These are phyloP conservation scores for Suzukiozyma palmioleophila DNA, from an alignment of 1,139 yeast genomes.

Conservation along the genomic window DNA sequence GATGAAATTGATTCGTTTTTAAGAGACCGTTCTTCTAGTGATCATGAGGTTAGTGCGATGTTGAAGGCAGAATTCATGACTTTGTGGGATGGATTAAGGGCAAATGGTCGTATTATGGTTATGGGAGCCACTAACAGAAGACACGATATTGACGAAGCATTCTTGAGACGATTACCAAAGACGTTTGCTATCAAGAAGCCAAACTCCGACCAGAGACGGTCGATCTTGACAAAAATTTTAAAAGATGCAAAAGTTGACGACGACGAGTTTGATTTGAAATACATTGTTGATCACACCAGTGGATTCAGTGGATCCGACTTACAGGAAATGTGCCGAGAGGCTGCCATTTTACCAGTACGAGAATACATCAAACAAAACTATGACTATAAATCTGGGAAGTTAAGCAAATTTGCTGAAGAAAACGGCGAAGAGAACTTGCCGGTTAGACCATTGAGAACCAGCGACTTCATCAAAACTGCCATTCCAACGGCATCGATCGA, in stretches of 20 bases:
- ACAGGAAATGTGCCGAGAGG: constrained; percentile 87
- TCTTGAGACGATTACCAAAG: constrained; percentile 89
- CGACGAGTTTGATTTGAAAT: constrained; percentile 53
- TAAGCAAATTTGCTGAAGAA: constrained; percentile 12
- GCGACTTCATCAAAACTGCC: constrained; percentile 41
- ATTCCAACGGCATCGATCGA: constrained; percentile 32
- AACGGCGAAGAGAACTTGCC: constrained; percentile 23
- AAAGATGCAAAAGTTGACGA: constrained; percentile 59
- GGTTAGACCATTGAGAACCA: constrained; percentile 43
- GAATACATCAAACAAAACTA: constrained; percentile 63
- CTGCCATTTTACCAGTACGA: constrained; percentile 85
- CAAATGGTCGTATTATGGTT: constrained; percentile 76
- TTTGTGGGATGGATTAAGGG: constrained; percentile 88
- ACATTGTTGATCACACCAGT: constrained; percentile 58
- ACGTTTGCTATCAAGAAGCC: constrained; percentile 81
- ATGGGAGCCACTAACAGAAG: constrained; percentile 96
- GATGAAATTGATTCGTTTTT: constrained; percentile 95
- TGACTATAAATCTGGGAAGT: constrained; percentile 41
- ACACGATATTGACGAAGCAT: constrained; percentile 87
- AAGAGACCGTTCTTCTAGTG: constrained; percentile 78
- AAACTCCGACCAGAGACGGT: constrained; percentile 57
- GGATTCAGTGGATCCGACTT: constrained; percentile 91
- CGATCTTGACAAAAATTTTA: constrained; percentile 64
- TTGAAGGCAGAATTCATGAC: constrained; percentile 97
- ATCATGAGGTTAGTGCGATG: constrained; percentile 95